Evolutionary conservation across 441 rosid genomes (phyloP).

Genomic region (Croton setiger): DNA sequence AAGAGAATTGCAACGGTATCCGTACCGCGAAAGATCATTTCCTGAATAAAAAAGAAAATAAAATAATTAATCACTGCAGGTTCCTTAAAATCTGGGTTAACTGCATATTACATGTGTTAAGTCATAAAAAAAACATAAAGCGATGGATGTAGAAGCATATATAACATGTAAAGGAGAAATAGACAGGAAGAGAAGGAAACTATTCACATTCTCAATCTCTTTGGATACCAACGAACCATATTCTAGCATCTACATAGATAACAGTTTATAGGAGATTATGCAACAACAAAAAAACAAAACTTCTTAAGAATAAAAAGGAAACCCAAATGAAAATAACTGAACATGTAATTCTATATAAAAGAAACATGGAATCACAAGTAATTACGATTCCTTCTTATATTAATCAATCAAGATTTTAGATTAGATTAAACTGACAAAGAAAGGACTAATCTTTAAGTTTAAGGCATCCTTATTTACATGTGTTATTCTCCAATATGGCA

Average conservation of each 20-base stretch:
- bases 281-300: not conserved
- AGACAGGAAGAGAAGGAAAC: constrained; percentile 1
- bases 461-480: not conserved
- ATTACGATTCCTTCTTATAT: not conserved
- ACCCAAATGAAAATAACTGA: not conserved
- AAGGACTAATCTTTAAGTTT: not conserved
- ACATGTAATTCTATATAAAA: not conserved
- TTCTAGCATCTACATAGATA: not conserved
- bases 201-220: constrained; percentile 28
- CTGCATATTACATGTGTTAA: no score
- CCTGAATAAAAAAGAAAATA: constrained; percentile 19
- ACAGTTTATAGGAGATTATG: not conserved
- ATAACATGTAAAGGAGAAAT: not conserved
- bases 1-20: constrained; percentile 59
- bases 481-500: not conserved
- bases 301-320: no score
- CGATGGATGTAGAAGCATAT: not conserved
- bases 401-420: not conserved
- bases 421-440: not conserved
- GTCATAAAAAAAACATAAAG: no score
- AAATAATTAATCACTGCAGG: not conserved
- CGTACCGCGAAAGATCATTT: constrained; percentile 61
- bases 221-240: constrained; percentile 17
- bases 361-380: not conserved
- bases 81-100: not conserved